Base-by-base conservation (phyloP, 129 eudicot genomes). In the Flaveria brownii region DNA sequence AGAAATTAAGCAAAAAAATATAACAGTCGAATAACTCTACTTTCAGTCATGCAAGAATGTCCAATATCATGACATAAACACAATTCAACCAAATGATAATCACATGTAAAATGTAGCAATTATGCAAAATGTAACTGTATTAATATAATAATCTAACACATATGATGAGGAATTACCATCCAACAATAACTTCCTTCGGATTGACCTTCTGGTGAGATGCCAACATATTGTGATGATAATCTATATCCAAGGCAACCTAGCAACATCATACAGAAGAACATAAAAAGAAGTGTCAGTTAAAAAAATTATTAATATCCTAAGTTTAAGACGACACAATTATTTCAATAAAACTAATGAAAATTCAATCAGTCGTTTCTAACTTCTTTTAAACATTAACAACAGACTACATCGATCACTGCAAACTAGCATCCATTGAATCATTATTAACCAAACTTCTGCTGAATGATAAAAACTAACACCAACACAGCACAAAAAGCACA, bases 181-280 rank as follows among this genome's bases (percentile, higher is more conserved):
- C 99, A 54, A 94, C 97, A 45, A 94, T 86, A 33, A 87, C 90
- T 90, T 94, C 99, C 85, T 89, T 91, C 0, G 99, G 99, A 64
- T 94, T 94, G 80, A 94, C 99, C 85, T 94, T 94, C 81, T 87
- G 96, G 79, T 94, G 97, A 16, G 97, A 94, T 0, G 86, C 54
- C 45, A 94, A 20, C 97, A 94, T 86, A 66, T 94, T 94, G 84
- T 91, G 97, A 73, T 91, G 99, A 79, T 94, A 94, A 62, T 94
- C 99, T 28, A 91, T 89, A 80, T 94, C 99, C 89, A 91, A 45
- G 1, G 99, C 99, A 83, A 94, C 99, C 99, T 93, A 66, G 62
- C 75, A 68, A 28, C 70, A 69, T 42, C 30, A 72, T 49, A 61
- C 16, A 64, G 8, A 5, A 39, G 9, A 64, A 50, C 43, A 71